A percentile compares a stretch with the other conserved stretches of the same genome.
Evolutionary conservation across 2,329 filamentous ascomycete species (phyloP).

Genomic region (Fusarium sp.): DNA sequence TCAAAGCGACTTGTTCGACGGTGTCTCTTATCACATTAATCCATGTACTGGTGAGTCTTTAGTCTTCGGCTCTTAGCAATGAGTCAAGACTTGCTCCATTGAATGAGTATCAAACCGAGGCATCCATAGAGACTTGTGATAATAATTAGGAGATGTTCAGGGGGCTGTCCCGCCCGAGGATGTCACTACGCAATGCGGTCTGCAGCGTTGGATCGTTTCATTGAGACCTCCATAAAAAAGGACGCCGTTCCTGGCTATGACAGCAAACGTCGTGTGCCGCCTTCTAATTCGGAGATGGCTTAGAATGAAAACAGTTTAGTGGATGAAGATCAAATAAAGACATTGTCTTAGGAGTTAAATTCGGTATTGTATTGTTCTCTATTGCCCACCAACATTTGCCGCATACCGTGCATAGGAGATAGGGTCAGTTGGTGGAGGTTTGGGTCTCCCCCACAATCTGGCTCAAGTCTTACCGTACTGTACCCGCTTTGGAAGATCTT

Average conservation of each 20-base stretch:
- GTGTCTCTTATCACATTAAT: background rate
- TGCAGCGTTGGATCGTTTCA: background rate
- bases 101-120: background rate
- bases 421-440: background rate
- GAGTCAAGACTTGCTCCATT: background rate
- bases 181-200: background rate
- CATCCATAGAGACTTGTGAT: background rate
- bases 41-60: background rate
- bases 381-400: background rate
- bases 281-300: slow-evolving; percentile 15
- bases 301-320: background rate
- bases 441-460: background rate
- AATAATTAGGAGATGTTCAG: slow-evolving; percentile 3
- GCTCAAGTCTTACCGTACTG: background rate
- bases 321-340: background rate
- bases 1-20: background rate
- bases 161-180: background rate
- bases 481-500: background rate
- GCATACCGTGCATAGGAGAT: background rate
- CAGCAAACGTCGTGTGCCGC: background rate
- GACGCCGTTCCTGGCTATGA: slow-evolving; percentile 28
- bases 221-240: background rate
- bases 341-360: background rate
- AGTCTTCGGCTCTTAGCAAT: background rate
- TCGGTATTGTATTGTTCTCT: background rate